phyloP scores from a whole-genome alignment of 2,329 filamentous ascomycete species.

The Lizonia empirigonia region DNA sequence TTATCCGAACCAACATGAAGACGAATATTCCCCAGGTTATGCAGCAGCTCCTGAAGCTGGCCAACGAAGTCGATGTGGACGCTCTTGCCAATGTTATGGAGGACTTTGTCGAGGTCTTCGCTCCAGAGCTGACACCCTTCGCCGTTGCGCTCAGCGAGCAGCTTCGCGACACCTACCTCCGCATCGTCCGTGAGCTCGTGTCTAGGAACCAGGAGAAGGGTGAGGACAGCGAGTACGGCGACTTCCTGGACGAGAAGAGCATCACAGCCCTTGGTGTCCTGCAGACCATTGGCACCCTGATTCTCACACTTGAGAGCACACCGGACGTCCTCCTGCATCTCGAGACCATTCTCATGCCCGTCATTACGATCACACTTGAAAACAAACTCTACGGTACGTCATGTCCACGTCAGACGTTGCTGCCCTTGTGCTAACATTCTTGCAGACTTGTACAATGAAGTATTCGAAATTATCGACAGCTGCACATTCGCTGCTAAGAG shows the following conservation, averaged over 20 bases:
- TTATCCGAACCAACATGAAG: slow-evolving; percentile 95
- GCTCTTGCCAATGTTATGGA: slow-evolving; percentile 99
- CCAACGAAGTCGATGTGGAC: slow-evolving; percentile 97
- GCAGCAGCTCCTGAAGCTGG: slow-evolving; percentile 96
- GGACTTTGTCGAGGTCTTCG: slow-evolving; percentile 98
- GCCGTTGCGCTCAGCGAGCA: slow-evolving; percentile 96
- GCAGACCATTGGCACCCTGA: slow-evolving; percentile 96
- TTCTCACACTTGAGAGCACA: slow-evolving; percentile 94
- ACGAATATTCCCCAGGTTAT: slow-evolving; percentile 98
- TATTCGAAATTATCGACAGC: slow-evolving; percentile 99
- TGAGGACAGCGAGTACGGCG: slow-evolving; percentile 79
- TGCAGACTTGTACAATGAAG: slow-evolving; percentile 89
- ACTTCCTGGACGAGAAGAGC: slow-evolving; percentile 97
- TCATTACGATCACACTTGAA: slow-evolving; percentile 93
- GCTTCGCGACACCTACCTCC: slow-evolving; percentile 90
- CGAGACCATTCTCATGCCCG: slow-evolving; percentile 94
- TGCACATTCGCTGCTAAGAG: slow-evolving; percentile 97
- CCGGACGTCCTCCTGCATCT: slow-evolving; percentile 94
- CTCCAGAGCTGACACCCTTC: slow-evolving; percentile 94
- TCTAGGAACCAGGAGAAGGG: slow-evolving; percentile 80
- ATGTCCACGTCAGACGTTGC: neutral
- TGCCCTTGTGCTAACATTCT: slow-evolving; percentile 26
- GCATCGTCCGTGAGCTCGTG: slow-evolving; percentile 88
- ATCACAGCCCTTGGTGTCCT: slow-evolving; percentile 95
- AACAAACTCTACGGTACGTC: slow-evolving; percentile 88